Percentiles rank a stretch among this genome's conserved stretches.
Evolutionary conservation across 352 stramenopile genomes (phyloP).

Genomic region (Pythium biforme): DNA sequence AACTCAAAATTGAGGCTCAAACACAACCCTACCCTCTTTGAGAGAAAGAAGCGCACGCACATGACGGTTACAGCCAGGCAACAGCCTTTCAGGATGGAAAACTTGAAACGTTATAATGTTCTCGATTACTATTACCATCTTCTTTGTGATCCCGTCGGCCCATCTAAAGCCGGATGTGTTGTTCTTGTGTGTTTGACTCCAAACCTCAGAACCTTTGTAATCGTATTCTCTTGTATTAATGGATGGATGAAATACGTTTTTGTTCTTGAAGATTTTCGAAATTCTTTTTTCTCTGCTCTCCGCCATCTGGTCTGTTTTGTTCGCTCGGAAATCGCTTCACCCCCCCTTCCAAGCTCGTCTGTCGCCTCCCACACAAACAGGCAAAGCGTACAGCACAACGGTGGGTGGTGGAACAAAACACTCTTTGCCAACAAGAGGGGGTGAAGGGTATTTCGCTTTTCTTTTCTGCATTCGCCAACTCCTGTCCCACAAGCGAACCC

Average conservation of each 20-base stretch:
- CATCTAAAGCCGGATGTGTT: too few species aligned
- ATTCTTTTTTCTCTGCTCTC: background rate
- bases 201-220: conserved; percentile 6
- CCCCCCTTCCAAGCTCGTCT: too few species aligned
- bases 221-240: background rate
- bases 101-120: conserved; percentile 10
- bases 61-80: background rate
- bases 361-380: too few species aligned
- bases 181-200: background rate
- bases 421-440: background rate
- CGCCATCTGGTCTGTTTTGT: background rate
- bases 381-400: background rate
- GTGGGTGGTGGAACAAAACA: background rate
- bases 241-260: background rate
- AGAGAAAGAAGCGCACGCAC: background rate
- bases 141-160: background rate
- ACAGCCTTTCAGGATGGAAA: background rate
- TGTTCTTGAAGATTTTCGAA: background rate
- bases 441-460: conserved; percentile 16
- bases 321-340: too few species aligned
- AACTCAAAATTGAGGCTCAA: too few species aligned
- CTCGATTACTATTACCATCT: conserved; percentile 1
- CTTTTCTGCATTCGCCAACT: background rate
- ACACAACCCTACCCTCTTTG: background rate
- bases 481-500: conserved; percentile 5